A percentile compares a stretch with the other conserved stretches of the same genome.
These are phyloP conservation scores for Colletotrichum sp. DNA, from an alignment of 2,329 filamentous ascomycete species.

Conservation along the genomic window DNA sequence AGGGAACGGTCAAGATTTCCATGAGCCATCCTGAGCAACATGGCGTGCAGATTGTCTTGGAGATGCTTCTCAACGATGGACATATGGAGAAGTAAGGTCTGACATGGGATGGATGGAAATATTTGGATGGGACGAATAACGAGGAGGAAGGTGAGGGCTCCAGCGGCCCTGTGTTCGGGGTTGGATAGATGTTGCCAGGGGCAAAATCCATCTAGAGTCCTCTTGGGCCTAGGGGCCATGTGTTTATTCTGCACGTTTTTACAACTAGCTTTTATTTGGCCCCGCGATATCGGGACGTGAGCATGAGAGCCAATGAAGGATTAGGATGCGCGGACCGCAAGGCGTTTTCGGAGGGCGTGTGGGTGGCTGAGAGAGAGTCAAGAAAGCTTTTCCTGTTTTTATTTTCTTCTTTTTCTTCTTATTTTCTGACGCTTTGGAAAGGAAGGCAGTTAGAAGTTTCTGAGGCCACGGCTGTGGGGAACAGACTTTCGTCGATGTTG, in stretches of 20 bases:
- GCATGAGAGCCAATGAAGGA: not conserved
- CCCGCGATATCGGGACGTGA: not conserved
- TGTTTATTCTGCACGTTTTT: not conserved
- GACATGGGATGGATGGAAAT: not conserved
- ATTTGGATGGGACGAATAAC: not conserved
- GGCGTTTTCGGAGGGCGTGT: constrained; percentile 6
- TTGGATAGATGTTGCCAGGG: not conserved
- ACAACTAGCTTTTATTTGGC: not conserved
- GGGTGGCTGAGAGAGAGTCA: not conserved
- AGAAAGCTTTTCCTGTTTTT: not conserved
- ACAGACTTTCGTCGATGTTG: not conserved
- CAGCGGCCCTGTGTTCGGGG: not conserved
- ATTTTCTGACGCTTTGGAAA: constrained; percentile 2
- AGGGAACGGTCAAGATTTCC: constrained; percentile 87
- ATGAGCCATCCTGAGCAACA: constrained; percentile 93
- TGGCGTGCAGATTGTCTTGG: constrained; percentile 85
- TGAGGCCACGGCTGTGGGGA: constrained; percentile 1
- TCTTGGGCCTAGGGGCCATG: not conserved
- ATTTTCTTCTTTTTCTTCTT: not conserved
- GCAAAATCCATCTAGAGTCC: not conserved
- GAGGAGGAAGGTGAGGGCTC: not conserved
- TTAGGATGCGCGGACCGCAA: not conserved
- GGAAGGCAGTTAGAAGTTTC: not conserved
- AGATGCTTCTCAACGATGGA: constrained; percentile 91
- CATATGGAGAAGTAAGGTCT: constrained; percentile 57